phyloP scores from a whole-genome alignment of 306 rosid genomes.

The Fragaria iinumae region DNA sequence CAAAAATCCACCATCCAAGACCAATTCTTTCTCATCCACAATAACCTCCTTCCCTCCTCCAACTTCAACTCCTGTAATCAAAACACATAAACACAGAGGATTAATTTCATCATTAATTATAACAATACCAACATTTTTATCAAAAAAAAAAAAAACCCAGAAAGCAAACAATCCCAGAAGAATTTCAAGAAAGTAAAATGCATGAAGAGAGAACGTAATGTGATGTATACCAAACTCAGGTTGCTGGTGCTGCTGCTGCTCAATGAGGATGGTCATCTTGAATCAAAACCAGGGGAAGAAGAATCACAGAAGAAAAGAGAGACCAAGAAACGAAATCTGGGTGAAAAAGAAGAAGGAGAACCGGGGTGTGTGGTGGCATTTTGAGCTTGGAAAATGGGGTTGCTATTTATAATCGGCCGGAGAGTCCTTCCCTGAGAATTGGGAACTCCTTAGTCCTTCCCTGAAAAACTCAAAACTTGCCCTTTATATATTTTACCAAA shows the following conservation, averaged over 20 bases:
- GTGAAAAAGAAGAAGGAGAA: background rate
- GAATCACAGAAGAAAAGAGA: constrained; percentile 2
- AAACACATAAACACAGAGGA: background rate
- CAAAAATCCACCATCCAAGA: constrained; percentile 57
- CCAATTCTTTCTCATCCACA: constrained; percentile 46
- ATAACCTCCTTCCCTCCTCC: constrained; percentile 37
- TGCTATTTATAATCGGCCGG: constrained; percentile 76
- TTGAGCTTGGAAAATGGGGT: background rate
- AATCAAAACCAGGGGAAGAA: background rate
- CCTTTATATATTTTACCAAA: background rate
- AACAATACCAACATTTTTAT: background rate
- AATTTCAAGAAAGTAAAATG: too few species aligned
- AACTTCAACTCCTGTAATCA: constrained; percentile 44
- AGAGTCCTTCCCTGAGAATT: constrained; percentile 83
- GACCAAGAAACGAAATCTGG: background rate
- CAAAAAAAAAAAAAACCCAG: background rate
- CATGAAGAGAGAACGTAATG: background rate
- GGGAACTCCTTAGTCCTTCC: constrained; percentile 58
- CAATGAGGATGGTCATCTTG: constrained; percentile 66
- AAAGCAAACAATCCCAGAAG: background rate
- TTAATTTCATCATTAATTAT: background rate
- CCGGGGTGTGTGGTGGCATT: constrained; percentile 18
- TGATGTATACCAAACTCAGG: constrained; percentile 40
- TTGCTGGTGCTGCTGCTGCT: constrained; percentile 31
- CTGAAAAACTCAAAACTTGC: constrained; percentile 31